Percentiles rank a stretch among this genome's conserved stretches.
Conservation (phyloP, 148 eudicot genomes). For the Nepenthes mirabilis region DNA sequence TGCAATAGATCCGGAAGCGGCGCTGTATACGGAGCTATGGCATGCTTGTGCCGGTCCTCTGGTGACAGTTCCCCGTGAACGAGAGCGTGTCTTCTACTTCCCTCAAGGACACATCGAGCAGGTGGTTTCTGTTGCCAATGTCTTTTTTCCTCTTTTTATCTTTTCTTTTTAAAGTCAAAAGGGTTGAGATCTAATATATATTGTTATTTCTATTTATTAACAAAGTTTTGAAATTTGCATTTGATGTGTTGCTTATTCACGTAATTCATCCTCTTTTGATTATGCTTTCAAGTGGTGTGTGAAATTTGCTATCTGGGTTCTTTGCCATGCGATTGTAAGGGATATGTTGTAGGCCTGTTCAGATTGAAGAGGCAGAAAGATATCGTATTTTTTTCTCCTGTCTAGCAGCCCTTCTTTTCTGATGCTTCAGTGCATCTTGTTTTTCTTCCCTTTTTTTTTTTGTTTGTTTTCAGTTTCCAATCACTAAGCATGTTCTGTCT, state of each 20-base stretch:
- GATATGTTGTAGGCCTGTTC: neutral
- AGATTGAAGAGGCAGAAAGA: too few relatives aligned
- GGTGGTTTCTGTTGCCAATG: slow-evolving; percentile 24
- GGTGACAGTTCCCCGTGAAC: slow-evolving; percentile 65
- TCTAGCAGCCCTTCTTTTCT: neutral
- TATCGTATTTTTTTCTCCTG: too few relatives aligned
- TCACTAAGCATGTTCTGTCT: slow-evolving; percentile 3
- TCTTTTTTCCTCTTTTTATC: neutral
- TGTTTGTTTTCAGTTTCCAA: neutral
- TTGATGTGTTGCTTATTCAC: too few relatives aligned
- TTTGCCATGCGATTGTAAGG: too few relatives aligned
- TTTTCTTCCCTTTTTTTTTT: neutral
- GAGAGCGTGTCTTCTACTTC: slow-evolving; percentile 78
- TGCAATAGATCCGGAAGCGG: slow-evolving; percentile 60
- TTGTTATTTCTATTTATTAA: too few relatives aligned
- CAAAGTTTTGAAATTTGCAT: too few relatives aligned
- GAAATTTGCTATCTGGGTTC: too few relatives aligned
- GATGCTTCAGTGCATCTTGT: too few relatives aligned
- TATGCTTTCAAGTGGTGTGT: too few relatives aligned
- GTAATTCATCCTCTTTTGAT: too few relatives aligned
- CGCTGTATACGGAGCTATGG: slow-evolving; percentile 88
- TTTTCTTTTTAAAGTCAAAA: neutral
- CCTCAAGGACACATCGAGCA: slow-evolving; percentile 99
- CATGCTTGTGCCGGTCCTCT: slow-evolving; percentile 94
- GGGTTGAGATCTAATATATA: too few relatives aligned